These are phyloP conservation scores for Vitis hybrid DNA, from an alignment of 177 flowering plant genomes.

Conservation along the genomic window DNA sequence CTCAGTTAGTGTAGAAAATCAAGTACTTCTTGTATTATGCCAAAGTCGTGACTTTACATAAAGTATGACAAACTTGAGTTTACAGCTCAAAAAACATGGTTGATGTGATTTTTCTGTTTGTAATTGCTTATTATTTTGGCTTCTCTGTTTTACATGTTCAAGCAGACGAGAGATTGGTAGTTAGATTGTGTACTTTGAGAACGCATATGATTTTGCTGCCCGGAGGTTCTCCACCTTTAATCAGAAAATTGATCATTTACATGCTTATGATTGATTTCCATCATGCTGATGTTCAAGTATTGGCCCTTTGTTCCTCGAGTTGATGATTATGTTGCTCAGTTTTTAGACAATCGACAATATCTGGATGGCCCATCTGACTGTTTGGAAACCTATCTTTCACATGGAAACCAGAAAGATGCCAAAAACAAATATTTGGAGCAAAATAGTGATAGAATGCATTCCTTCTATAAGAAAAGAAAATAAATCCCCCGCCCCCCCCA, in stretches of 20 bases:
- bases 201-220: constrained; percentile 20
- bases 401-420: constrained; percentile 2
- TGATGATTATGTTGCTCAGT: constrained; percentile 17
- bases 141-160: constrained; percentile 10
- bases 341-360: constrained; percentile 4
- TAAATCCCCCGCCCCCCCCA: too few species aligned
- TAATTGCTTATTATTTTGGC: constrained; percentile 7
- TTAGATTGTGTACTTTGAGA: constrained; percentile 14
- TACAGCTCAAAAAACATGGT: too few species aligned
- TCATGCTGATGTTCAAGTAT: constrained; percentile 18
- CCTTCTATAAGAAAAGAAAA: constrained; percentile 15
- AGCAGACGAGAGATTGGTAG: constrained; percentile 7
- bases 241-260: constrained; percentile 14
- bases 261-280: constrained; percentile 21
- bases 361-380: constrained; percentile 5
- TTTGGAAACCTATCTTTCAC: constrained; percentile 10
- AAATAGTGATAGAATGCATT: constrained; percentile 19
- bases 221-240: constrained; percentile 16
- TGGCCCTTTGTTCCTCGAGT: constrained; percentile 7
- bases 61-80: too few species aligned
- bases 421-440: constrained; percentile 10
- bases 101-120: neutral
- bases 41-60: too few species aligned
- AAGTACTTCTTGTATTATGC: too few species aligned
- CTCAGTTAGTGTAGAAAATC: too few species aligned